Evolutionary conservation across 768 basidiomycete species (phyloP).

Genomic region (Mycena olivaceomarginata): DNA sequence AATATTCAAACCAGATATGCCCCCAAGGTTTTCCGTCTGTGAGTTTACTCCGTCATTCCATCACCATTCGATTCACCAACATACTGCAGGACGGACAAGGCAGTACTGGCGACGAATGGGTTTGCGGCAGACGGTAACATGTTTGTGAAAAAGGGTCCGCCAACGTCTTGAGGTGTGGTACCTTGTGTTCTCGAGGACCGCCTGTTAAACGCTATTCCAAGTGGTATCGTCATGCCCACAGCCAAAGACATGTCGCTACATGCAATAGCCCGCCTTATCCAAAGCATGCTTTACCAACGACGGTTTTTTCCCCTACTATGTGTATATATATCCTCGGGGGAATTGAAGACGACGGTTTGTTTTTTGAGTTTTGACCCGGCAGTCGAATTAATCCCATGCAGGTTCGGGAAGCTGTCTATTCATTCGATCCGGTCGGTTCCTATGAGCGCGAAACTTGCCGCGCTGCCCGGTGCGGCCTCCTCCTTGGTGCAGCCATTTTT

Average conservation of each 20-base stretch:
- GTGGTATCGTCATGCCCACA: constrained; percentile 99
- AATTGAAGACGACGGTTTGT: constrained; percentile 96
- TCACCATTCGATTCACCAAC: not conserved
- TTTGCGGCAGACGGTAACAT: constrained; percentile 98
- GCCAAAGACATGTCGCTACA: constrained; percentile 97
- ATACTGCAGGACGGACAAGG: constrained; percentile 86
- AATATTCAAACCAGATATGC: constrained; percentile 87
- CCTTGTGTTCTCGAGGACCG: not conserved
- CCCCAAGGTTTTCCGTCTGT: constrained; percentile 85
- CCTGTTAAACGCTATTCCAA: constrained; percentile 52
- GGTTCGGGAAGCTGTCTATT: constrained; percentile 97
- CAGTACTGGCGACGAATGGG: constrained; percentile 96
- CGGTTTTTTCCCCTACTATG: constrained; percentile 99
- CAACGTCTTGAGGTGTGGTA: constrained; percentile 93
- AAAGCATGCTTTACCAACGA: constrained; percentile 97
- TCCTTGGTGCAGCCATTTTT: constrained; percentile 96
- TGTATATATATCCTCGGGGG: constrained; percentile 97
- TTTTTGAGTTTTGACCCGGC: not conserved
- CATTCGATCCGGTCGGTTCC: constrained; percentile 98
- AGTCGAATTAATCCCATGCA: constrained; percentile 54
- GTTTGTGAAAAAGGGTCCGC: constrained; percentile 96
- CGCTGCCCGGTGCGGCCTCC: constrained; percentile 96
- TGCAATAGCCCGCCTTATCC: constrained; percentile 96
- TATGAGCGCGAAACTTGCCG: constrained; percentile 98
- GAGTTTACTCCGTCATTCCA: constrained; percentile 48